Evolutionary conservation across 2,329 filamentous ascomycete species (phyloP), one percentile per base, ranked within the genome.

Genomic region (Diaporthe sp.): DNA sequence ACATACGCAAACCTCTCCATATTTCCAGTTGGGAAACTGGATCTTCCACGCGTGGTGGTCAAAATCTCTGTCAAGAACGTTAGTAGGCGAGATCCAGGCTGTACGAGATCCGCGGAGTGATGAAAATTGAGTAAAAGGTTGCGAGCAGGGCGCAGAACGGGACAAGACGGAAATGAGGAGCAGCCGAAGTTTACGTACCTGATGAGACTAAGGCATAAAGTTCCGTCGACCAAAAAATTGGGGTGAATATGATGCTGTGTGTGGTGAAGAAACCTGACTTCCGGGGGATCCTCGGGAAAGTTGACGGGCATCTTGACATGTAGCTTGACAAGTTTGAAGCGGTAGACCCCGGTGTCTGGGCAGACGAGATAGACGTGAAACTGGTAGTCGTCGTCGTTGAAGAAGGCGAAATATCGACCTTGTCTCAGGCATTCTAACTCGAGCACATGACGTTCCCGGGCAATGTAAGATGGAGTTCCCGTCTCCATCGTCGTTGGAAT

Each of bases 331-430:
- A 55, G 51, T 31, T 55, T 55, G 51, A 15, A 55, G 6, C 13
- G 51, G 9, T 55, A 55, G 2, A 55, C 25, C 13, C 51, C 51
- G n/a, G 0, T 4, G 51, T 25, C 12, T 55, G 25, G 2, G 51
- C 25, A 10, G 13, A 31, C 25, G 4, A 55, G 2, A 55, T 55
- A 68, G 37, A 28, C 77, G 61, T n/a, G 72, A 72, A 78, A n/a
- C 49, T 68, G 17, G 31, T 10, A 42, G 65, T 74, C 15, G 9
- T 19, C 28, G 28, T 19, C 53, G 53, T 10, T 17, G 19, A 49
- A 8, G 53, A 34, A 9, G 25, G 34, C 6, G 53, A 1, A 34
- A 15, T 57, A 57, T 34, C 53, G 25, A 34, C n/a, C n/a, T n/a
- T n/a, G n/a, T n/a, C n/a, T n/a, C n/a, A n/a, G n/a, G n/a, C n/a